phyloP scores from a whole-genome alignment of 2,329 filamentous ascomycete genomes.

The Microascus cirrosus region DNA sequence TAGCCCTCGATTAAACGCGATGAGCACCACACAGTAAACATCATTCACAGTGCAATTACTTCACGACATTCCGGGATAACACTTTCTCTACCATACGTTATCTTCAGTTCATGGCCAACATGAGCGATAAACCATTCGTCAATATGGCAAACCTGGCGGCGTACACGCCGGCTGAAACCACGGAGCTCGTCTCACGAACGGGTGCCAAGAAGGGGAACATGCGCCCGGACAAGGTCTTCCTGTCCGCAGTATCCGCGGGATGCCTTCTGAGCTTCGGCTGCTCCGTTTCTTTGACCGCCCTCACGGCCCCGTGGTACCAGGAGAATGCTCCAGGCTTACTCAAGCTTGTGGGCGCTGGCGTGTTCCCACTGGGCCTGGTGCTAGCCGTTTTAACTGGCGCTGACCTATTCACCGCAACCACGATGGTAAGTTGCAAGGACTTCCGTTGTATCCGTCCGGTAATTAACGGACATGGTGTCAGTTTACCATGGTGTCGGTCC shows the following conservation, averaged over 20 bases:
- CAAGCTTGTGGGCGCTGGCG: conserved; percentile 28
- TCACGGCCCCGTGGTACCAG: conserved; percentile 32
- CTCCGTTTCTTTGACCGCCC: conserved; percentile 31
- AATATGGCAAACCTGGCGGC: conserved; percentile 15
- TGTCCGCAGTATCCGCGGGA: conserved; percentile 38
- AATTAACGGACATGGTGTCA: too few species aligned
- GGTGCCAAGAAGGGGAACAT: conserved; percentile 40
- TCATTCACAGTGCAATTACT: too few species aligned
- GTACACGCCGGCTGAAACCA: conserved; percentile 35
- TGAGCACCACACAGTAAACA: too few species aligned
- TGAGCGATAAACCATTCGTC: too few species aligned
- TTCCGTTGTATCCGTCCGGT: too few species aligned
- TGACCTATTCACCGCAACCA: conserved; percentile 34
- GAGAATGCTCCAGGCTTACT: conserved; percentile 36
- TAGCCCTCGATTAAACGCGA: too few species aligned
- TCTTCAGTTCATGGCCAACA: too few species aligned
- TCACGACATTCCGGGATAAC: too few species aligned
- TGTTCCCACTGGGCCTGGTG: conserved; percentile 37
- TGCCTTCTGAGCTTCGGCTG: conserved; percentile 39
- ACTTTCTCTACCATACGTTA: too few species aligned
- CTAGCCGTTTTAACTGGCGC: conserved; percentile 36
- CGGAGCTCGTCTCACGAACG: conserved; percentile 36
- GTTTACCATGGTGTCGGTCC: conserved; percentile 9
- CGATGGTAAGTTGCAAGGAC: conserved; percentile 26
- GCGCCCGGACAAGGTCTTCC: conserved; percentile 39